phyloP scores from a whole-genome alignment of 768 basidiomycete genomes.

The Tricholoma sp. region DNA sequence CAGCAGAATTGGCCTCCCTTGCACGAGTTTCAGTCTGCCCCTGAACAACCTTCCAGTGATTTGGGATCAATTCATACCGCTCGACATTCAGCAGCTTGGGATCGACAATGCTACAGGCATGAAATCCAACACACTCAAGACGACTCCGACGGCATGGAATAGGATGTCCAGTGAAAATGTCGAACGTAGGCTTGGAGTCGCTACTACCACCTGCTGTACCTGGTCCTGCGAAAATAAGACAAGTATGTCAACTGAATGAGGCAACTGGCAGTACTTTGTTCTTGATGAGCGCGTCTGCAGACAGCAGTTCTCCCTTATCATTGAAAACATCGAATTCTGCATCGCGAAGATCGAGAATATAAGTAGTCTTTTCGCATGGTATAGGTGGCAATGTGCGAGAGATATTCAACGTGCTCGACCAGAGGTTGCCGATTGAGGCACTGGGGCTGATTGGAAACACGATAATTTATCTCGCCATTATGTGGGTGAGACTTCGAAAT shows the following conservation, averaged over 20 bases:
- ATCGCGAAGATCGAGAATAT: constrained; percentile 12
- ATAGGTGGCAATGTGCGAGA: constrained; percentile 8
- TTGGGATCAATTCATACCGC: background rate
- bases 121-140: background rate
- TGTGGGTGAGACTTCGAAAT: background rate
- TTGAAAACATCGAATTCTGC: constrained; percentile 11
- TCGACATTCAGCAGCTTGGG: background rate
- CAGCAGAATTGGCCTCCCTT: no score
- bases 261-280: no score
- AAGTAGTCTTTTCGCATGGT: constrained; percentile 5
- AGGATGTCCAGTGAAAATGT: background rate
- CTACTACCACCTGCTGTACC: background rate
- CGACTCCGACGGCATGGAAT: constrained; percentile 2
- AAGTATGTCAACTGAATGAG: no score
- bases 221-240: background rate
- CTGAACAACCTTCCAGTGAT: background rate
- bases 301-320: constrained; percentile 6
- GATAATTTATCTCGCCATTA: constrained; percentile 1
- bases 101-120: background rate
- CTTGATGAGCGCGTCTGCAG: constrained; percentile 7
- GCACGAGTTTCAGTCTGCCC: no score
- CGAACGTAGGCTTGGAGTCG: background rate
- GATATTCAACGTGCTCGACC: constrained; percentile 14
- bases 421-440: constrained; percentile 7
- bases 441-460: background rate